Conservation (phyloP, 768 basidiomycete species). For the Termitomyces sp. region DNA sequence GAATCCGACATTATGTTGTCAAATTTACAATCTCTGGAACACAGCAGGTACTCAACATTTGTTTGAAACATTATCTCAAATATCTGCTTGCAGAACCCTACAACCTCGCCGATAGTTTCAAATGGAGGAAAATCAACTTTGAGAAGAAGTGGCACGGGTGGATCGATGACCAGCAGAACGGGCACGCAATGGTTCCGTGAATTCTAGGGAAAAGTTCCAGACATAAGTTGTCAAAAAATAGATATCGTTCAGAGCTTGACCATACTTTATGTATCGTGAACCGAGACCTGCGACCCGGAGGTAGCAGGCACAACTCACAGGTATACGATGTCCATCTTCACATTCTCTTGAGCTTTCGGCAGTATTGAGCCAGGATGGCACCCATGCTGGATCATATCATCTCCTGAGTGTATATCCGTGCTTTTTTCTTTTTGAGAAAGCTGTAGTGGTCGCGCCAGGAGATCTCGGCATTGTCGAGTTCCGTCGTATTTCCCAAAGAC, state of each 20-base stretch:
- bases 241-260: conserved; percentile 20
- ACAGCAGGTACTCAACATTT: background rate
- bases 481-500: background rate
- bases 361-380: background rate
- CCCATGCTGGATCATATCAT: conserved; percentile 2
- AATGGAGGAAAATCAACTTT: background rate
- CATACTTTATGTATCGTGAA: background rate
- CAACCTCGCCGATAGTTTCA: background rate
- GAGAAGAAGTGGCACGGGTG: conserved; percentile 20
- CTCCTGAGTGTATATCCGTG: background rate
- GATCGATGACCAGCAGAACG: conserved; percentile 12
- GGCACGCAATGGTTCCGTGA: conserved; percentile 27
- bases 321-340: background rate
- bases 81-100: background rate
- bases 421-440: background rate
- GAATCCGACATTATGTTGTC: background rate
- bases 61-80: background rate
- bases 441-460: background rate
- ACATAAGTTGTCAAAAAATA: conserved; percentile 17
- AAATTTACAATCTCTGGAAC: background rate
- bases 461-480: background rate
- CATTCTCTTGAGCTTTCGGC: background rate
- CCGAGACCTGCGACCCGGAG: background rate
- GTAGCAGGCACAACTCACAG: background rate
- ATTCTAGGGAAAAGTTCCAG: conserved; percentile 6